Base-by-base conservation (phyloP, 306 rosid species). In the Fragaria ananassa region DNA sequence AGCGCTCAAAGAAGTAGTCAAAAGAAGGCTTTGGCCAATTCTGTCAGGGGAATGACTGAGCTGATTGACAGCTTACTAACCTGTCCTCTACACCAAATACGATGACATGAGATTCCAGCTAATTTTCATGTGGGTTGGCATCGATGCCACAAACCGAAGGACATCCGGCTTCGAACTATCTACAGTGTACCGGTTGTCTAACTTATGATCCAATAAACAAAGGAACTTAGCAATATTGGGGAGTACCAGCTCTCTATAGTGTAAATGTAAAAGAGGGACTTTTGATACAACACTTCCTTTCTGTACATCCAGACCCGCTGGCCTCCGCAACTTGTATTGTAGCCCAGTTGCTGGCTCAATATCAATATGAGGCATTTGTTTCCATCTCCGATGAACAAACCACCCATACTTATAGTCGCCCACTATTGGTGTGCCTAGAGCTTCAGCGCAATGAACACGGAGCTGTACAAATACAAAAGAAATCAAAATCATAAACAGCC, bases 71-170 rank as follows among this genome's bases (percentile, higher is more conserved):
- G 11, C 31, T 11, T 60, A 4, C 0, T 23, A 10, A n/a, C n/a
- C 42, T 73, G 23, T 53, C 74, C 51, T 56, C 88, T 83, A 95
- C 39, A 95, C 87, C 74, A 95, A 78, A 83, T 88, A 95, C 0
- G 98, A 95, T 27, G 97, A 95, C 97, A 95, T 95, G 53, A 95
- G 87, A 87, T 95, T 95, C 98, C 98, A 95, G 81, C 98, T 95
- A 70, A 92, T 87, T 85, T 88, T 95, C 98, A 92, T 95, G 72
- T 92, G 98, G 34, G 88, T 84, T 10, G 98, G 98, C 97, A 95
- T 95, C 56, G 90, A 72, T 29, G 93, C 93, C n/a, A 92, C 93
- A 75, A 92, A 92, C 61, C 97, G 87, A 65, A 89, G 91, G 79
- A 95, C 80, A 88, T 95, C 96, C 3, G 86, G 90, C 71, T 89